Evolutionary conservation across 1,284 basidiomycete genomes (phyloP).

Genomic region (Heterobasidion occidentale): DNA sequence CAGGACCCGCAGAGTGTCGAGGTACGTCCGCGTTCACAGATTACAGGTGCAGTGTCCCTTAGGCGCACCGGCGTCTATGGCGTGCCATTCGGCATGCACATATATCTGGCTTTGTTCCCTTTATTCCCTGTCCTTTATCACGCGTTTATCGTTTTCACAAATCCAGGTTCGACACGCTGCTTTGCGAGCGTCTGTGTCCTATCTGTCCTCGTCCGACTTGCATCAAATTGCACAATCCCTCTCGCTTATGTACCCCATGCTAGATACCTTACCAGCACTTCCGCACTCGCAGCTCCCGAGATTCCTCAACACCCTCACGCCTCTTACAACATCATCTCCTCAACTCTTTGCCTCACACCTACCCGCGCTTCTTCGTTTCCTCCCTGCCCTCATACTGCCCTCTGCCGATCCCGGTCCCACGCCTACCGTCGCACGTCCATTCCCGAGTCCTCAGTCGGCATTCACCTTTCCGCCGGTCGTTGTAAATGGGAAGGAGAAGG

Average conservation of each 20-base stretch:
- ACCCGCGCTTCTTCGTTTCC: constrained; percentile 50
- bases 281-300: constrained; percentile 47
- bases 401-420: constrained; percentile 64
- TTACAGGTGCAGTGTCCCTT: too few species aligned
- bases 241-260: constrained; percentile 55
- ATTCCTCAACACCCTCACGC: constrained; percentile 63
- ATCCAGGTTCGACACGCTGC: constrained; percentile 50
- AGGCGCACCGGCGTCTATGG: background rate
- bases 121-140: background rate
- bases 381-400: constrained; percentile 58
- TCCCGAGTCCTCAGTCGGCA: constrained; percentile 31
- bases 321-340: constrained; percentile 61
- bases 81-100: background rate
- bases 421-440: constrained; percentile 62
- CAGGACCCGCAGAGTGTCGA: constrained; percentile 55
- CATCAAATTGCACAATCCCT: constrained; percentile 49
- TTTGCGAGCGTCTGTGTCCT: constrained; percentile 55
- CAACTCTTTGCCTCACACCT: constrained; percentile 63
- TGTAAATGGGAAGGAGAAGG: constrained; percentile 16
- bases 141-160: background rate
- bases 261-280: constrained; percentile 53
- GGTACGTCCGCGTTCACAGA: constrained; percentile 26
- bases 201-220: constrained; percentile 48
- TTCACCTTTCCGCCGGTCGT: constrained; percentile 49
- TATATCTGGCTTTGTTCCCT: background rate